Evolutionary conservation across 2,329 filamentous ascomycete species (phyloP), one percentile per base, ranked within the genome.

Genomic region (Verticillium longisporum): DNA sequence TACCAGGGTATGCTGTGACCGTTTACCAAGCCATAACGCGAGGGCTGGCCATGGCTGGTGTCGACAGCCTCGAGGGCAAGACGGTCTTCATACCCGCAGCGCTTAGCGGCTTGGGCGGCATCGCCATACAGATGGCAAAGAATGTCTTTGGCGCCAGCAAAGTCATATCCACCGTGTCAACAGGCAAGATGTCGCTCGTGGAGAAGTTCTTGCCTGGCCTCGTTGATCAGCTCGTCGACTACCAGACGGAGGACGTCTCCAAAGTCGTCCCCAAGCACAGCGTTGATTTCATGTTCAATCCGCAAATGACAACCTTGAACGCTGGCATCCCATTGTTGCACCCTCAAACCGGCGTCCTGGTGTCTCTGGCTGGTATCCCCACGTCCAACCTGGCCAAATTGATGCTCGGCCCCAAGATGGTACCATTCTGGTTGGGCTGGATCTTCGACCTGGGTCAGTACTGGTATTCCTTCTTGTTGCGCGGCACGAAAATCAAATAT

Each of bases 141-240:
- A 79, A 80, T 34, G 73, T 79, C 2, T 83, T 80, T 56, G 74
- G 77, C 0, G 82, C 77, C 1, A 68, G 68, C 0, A 76, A 72
- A 56, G 71, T 85, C 60, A 78, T 85, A 55, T 75, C 80, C 0
- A 83, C 81, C 0, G 80, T 81, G 0, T 84, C 82, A 4, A 83
- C 81, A 26, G 62, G 74, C 10, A 85, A 85, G 68, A 61, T 85
- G 36, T 63, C 70, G 0, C 71, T 78, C 26, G 78, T 83, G 0
- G 74, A 77, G 53, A 64, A 75, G 61, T 65, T 72, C 37, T 68
- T 80, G 0, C 74, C 77, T 0, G 78, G 76, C 0, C 70, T 79
- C 6, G 77, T 82, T 1, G 81, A 83, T 67, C 73, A 81, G 63
- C 68, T 84, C 32, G 71, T 83, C 62, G 81, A 85, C 66, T 85